A percentile compares a stretch with the other conserved stretches of the same genome.
Conservation (phyloP, 768 basidiomycete species). For the Pulveroboletus frians region DNA sequence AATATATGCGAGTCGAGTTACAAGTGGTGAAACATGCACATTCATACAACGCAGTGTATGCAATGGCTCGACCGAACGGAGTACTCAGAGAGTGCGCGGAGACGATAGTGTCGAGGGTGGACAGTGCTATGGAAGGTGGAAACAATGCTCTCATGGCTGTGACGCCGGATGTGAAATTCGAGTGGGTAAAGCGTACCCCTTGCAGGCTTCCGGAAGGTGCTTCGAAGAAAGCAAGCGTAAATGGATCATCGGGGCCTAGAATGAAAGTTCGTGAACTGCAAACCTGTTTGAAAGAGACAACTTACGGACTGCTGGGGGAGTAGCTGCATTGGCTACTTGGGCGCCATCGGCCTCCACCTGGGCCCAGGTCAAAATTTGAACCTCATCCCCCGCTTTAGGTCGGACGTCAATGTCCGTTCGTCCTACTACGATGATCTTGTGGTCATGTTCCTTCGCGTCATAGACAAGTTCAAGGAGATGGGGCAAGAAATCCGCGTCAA, state of each 20-base stretch:
- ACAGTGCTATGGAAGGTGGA: slow-evolving; percentile 63
- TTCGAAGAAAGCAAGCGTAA: slow-evolving; percentile 63
- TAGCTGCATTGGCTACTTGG: slow-evolving; percentile 39
- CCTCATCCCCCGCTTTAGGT: slow-evolving; percentile 45
- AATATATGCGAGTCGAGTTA: slow-evolving; percentile 50
- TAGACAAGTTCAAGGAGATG: slow-evolving; percentile 69
- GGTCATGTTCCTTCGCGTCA: slow-evolving; percentile 48
- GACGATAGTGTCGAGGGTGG: slow-evolving; percentile 70
- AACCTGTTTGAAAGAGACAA: slow-evolving; percentile 6
- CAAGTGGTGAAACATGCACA: slow-evolving; percentile 69
- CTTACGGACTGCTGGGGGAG: slow-evolving; percentile 48
- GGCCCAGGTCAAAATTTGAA: slow-evolving; percentile 59
- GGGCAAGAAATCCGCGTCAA: slow-evolving; percentile 60
- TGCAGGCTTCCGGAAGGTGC: slow-evolving; percentile 48
- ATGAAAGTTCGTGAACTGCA: slow-evolving; percentile 1
- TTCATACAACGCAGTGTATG: slow-evolving; percentile 73
- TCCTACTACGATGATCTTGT: slow-evolving; percentile 69
- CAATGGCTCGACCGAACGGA: slow-evolving; percentile 74
- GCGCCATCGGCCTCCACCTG: slow-evolving; percentile 68
- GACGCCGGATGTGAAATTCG: slow-evolving; percentile 87
- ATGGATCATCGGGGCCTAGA: slow-evolving; percentile 47
- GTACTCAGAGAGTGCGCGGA: slow-evolving; percentile 70
- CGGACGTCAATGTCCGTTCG: slow-evolving; percentile 45
- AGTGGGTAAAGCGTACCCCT: slow-evolving; percentile 68
- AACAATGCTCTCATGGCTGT: slow-evolving; percentile 71